Evolutionary conservation across 805 yeast genomes (phyloP).

Genomic region (Jamesozyma lodderae): DNA sequence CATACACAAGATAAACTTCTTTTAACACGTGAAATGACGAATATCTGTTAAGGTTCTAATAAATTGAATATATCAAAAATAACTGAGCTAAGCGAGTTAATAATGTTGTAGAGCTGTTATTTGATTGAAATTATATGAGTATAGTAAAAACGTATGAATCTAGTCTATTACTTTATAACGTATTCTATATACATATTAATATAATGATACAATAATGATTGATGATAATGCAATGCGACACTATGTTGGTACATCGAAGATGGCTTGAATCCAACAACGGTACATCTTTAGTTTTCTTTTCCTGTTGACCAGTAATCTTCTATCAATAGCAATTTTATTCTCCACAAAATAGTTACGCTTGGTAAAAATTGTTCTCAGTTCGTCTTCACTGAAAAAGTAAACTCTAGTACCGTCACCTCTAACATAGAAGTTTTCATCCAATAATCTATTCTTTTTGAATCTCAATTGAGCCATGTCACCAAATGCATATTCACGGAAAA

Average conservation of each 20-base stretch:
- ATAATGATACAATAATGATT: not conserved
- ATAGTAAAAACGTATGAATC: too few relatives aligned
- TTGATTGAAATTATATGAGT: too few relatives aligned
- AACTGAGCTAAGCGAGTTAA: too few relatives aligned
- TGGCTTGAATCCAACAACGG: constrained; percentile 93
- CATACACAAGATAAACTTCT: too few relatives aligned
- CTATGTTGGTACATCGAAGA: constrained; percentile 43
- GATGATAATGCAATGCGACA: too few relatives aligned
- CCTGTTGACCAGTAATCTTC: constrained; percentile 83
- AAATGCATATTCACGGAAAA: constrained; percentile 91
- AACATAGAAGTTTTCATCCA: constrained; percentile 90
- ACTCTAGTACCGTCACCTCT: constrained; percentile 98
- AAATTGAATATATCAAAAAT: too few relatives aligned
- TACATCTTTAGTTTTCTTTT: constrained; percentile 92
- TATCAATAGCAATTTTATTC: constrained; percentile 75
- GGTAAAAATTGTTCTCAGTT: constrained; percentile 65
- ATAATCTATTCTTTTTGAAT: constrained; percentile 75
- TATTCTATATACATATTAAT: not conserved
- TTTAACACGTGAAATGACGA: too few relatives aligned
- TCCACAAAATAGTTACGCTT: constrained; percentile 47
- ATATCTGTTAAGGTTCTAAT: too few relatives aligned
- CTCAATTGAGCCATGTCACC: constrained; percentile 93
- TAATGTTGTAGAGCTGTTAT: too few relatives aligned
- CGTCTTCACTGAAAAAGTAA: constrained; percentile 93
- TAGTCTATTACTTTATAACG: too few relatives aligned